Percentiles rank a stretch among this genome's conserved stretches.
phyloP scores from a whole-genome alignment of 441 rosid genomes.

The Croton setiger region DNA sequence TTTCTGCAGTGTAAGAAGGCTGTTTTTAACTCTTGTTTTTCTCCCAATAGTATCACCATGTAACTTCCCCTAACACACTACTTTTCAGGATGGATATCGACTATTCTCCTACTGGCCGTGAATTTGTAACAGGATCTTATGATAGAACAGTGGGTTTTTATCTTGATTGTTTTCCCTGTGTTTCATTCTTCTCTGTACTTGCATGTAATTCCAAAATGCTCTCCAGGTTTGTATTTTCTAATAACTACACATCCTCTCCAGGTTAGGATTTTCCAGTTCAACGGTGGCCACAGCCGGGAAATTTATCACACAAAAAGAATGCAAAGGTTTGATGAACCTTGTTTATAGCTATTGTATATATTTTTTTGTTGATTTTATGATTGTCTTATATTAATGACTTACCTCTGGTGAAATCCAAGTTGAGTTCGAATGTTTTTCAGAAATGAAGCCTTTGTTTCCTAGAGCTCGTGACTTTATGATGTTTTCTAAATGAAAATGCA shows the following conservation, averaged over 20 bases:
- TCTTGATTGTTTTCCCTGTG: conserved; percentile 2
- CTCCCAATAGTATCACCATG: neutral
- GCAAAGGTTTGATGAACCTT: conserved; percentile 65
- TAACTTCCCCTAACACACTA: conserved; percentile 1
- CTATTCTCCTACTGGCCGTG: conserved; percentile 96
- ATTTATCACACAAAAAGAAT: conserved; percentile 95
- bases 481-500: neutral
- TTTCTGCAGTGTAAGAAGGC: conserved; percentile 91
- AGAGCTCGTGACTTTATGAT: neutral
- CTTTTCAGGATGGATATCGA: conserved; percentile 88
- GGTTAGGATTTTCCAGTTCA: conserved; percentile 82
- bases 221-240: conserved; percentile 37
- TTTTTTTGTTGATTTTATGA: neutral
- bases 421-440: neutral
- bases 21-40: conserved; percentile 3
- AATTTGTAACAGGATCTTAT: conserved; percentile 95
- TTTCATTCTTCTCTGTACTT: neutral
- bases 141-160: conserved; percentile 73
- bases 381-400: conserved; percentile 3
- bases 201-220: neutral
- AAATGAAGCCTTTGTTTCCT: neutral
- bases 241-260: conserved; percentile 24
- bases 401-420: neutral
- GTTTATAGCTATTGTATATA: neutral
- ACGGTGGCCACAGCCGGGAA: conserved; percentile 92